phyloP scores from a whole-genome alignment of 2,329 filamentous ascomycete species.

The Sordariomycetes sp. region DNA sequence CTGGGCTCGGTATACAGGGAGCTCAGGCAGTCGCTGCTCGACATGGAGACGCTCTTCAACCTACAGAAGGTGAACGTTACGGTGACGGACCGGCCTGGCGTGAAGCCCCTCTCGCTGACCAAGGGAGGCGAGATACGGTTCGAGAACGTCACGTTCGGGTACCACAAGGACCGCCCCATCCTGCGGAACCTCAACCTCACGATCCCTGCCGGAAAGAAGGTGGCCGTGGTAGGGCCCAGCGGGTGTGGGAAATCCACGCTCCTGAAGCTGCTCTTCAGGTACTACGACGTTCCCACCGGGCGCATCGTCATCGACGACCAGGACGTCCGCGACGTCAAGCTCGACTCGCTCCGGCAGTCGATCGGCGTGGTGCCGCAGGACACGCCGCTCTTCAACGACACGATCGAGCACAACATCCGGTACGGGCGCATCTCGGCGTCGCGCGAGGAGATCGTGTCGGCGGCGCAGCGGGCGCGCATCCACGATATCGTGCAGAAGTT shows the following conservation, averaged over 20 bases:
- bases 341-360: constrained; percentile 72
- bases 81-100: constrained; percentile 67
- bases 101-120: constrained; percentile 59
- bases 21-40: constrained; percentile 82
- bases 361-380: constrained; percentile 98
- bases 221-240: constrained; percentile 88
- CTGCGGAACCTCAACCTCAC: constrained; percentile 75
- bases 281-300: constrained; percentile 79
- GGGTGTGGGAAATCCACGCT: constrained; percentile 96
- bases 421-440: constrained; percentile 78
- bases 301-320: constrained; percentile 88
- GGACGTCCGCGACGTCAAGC: constrained; percentile 70
- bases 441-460: constrained; percentile 61
- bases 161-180: constrained; percentile 78
- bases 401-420: constrained; percentile 88
- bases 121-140: constrained; percentile 85
- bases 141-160: constrained; percentile 91
- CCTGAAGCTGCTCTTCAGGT: constrained; percentile 82
- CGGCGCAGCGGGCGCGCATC: constrained; percentile 73
- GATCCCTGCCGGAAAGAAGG: constrained; percentile 91
- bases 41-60: constrained; percentile 98
- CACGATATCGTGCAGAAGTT: constrained; percentile 72
- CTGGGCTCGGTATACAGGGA: constrained; percentile 96
- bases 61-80: constrained; percentile 91
- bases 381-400: constrained; percentile 94